Evolutionary conservation across 768 basidiomycete species (phyloP).

Genomic region (Strobilomyces confusus): DNA sequence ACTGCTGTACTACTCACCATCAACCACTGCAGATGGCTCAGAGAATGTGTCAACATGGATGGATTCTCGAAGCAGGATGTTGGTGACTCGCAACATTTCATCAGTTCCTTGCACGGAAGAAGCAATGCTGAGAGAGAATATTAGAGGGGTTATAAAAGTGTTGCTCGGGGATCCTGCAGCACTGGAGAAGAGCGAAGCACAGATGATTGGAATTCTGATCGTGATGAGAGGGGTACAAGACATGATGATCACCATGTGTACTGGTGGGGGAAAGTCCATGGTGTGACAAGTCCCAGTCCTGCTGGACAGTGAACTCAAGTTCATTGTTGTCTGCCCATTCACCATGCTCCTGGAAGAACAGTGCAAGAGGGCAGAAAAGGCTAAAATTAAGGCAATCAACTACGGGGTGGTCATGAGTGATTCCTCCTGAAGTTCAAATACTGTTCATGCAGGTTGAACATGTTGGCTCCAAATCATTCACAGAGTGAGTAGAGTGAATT

Average conservation of each 20-base stretch:
- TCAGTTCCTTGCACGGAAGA: background rate
- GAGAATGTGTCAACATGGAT: background rate
- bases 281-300: constrained; percentile 1
- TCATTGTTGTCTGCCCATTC: constrained; percentile 9
- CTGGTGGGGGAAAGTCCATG: constrained; percentile 8
- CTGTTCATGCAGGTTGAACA: constrained; percentile 11
- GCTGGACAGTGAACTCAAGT: background rate
- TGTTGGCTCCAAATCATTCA: background rate
- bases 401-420: background rate
- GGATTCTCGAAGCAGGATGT: background rate
- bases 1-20: background rate
- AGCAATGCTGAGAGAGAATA: background rate
- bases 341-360: constrained; percentile 7
- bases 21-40: background rate
- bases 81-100: background rate
- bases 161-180: background rate
- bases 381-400: background rate
- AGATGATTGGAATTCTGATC: background rate
- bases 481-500: background rate
- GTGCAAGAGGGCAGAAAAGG: background rate
- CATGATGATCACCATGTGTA: constrained; percentile 2
- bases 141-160: background rate
- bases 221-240: background rate
- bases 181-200: background rate
- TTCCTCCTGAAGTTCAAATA: background rate